Conservation (phyloP, 2,329 filamentous ascomycete species). For the Phoma sp. region DNA sequence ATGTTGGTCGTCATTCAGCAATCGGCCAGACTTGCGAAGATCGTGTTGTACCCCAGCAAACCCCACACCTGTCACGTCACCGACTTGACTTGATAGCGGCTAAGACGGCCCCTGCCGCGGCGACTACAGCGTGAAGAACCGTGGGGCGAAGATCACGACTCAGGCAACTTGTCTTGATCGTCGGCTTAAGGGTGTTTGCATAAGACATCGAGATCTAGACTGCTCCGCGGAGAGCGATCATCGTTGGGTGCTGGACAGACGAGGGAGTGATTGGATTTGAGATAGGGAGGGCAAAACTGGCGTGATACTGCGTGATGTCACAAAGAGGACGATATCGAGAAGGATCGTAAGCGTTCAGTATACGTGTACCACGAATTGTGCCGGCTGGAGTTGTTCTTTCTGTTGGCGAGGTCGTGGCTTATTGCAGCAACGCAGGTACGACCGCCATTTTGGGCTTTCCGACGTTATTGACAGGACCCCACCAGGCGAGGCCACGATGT, state of each 20-base stretch:
- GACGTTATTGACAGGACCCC: neutral
- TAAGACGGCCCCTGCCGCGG: no score
- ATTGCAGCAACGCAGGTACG: neutral
- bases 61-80: conserved; percentile 14
- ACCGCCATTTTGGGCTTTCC: neutral
- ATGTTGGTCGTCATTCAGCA: neutral
- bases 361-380: no score
- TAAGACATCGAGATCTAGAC: conserved; percentile 3
- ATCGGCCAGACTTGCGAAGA: neutral
- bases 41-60: conserved; percentile 4
- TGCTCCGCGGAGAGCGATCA: neutral
- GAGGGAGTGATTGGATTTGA: neutral
- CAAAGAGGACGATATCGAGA: neutral
- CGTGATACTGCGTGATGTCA: neutral
- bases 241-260: neutral
- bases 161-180: neutral
- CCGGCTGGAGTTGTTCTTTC: no score
- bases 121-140: no score
- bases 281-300: neutral
- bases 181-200: neutral
- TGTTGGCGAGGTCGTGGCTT: neutral
- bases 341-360: no score
- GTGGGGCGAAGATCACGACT: neutral
- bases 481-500: neutral
- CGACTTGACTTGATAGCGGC: neutral